phyloP scores from a whole-genome alignment of 805 yeast genomes.

The Teunomyces pallodes region DNA sequence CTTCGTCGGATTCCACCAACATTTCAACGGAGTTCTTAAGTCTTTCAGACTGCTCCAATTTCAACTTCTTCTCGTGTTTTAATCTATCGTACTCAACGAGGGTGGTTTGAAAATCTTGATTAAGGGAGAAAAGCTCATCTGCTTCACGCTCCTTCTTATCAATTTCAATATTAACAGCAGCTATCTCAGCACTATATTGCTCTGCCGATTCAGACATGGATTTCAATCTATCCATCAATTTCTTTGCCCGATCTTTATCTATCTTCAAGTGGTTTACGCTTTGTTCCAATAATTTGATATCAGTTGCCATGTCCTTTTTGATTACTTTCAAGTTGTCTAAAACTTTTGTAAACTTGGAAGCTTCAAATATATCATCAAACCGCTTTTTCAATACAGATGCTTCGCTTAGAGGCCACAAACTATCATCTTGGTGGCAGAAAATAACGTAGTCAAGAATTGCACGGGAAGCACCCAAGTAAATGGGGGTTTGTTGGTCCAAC shows the following conservation, averaged over 20 bases:
- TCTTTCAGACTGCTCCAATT: conserved; percentile 51
- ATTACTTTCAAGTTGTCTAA: conserved; percentile 73
- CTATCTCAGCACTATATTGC: conserved; percentile 45
- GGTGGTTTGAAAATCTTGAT: conserved; percentile 77
- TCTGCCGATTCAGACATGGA: conserved; percentile 45
- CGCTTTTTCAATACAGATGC: conserved; percentile 85
- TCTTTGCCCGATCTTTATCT: conserved; percentile 72
- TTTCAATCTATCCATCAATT: conserved; percentile 47
- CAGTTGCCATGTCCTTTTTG: conserved; percentile 73
- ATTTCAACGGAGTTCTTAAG: conserved; percentile 46
- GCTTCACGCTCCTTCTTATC: conserved; percentile 53
- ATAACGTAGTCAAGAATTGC: conserved; percentile 89
- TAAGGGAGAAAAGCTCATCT: conserved; percentile 64
- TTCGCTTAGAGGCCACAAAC: conserved; percentile 94
- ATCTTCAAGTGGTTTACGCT: conserved; percentile 71
- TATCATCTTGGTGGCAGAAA: conserved; percentile 97
- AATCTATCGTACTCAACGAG: conserved; percentile 62
- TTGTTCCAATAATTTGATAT: conserved; percentile 72
- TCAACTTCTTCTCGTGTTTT: conserved; percentile 43
- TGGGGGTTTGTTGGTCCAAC: conserved; percentile 72
- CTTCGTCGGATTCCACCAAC: conserved; percentile 40
- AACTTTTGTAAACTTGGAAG: conserved; percentile 88
- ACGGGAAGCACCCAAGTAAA: conserved; percentile 80
- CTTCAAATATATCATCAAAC: conserved; percentile 96
- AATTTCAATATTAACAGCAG: conserved; percentile 47